These are phyloP conservation scores for Alternaria metachromatica DNA, from an alignment of 2,329 filamentous ascomycete genomes.

Conservation along the genomic window DNA sequence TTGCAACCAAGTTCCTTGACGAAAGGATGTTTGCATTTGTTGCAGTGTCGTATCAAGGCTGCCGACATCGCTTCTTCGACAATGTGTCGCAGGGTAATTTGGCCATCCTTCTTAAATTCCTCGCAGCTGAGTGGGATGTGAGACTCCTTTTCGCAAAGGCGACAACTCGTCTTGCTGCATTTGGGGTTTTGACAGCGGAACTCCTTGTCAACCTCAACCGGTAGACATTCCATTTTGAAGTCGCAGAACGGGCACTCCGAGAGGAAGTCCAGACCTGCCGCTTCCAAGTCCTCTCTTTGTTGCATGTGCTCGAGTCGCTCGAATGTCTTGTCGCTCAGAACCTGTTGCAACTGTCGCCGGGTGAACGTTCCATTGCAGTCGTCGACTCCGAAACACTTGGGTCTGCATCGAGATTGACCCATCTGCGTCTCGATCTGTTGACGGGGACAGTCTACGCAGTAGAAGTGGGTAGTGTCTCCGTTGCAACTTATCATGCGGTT, in stretches of 20 bases:
- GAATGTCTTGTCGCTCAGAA: slow-evolving; percentile 65
- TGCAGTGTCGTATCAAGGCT: slow-evolving; percentile 79
- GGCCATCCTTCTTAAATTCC: slow-evolving; percentile 66
- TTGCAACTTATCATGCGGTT: slow-evolving; percentile 74
- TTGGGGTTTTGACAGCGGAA: slow-evolving; percentile 73
- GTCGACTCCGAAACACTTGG: slow-evolving; percentile 71
- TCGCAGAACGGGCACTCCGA: slow-evolving; percentile 83
- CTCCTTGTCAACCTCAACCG: slow-evolving; percentile 71
- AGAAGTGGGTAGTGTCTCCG: slow-evolving; percentile 65
- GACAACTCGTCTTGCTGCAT: slow-evolving; percentile 63
- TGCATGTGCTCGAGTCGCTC: slow-evolving; percentile 73
- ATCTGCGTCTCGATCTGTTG: slow-evolving; percentile 71
- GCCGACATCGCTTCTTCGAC: slow-evolving; percentile 87
- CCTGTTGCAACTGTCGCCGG: slow-evolving; percentile 59
- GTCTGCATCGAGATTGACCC: slow-evolving; percentile 70
- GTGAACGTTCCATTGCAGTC: slow-evolving; percentile 68
- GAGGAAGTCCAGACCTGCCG: slow-evolving; percentile 74
- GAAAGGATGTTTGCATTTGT: slow-evolving; percentile 74
- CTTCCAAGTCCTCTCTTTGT: slow-evolving; percentile 71
- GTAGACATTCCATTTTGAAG: slow-evolving; percentile 75
- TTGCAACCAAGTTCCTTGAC: slow-evolving; percentile 83
- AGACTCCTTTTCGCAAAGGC: slow-evolving; percentile 69
- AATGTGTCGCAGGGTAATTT: slow-evolving; percentile 66
- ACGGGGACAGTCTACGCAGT: slow-evolving; percentile 72
- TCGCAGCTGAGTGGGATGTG: slow-evolving; percentile 77